phyloP scores from a whole-genome alignment of 352 stramenopile genomes.

The Globisporangium cederbergense region DNA sequence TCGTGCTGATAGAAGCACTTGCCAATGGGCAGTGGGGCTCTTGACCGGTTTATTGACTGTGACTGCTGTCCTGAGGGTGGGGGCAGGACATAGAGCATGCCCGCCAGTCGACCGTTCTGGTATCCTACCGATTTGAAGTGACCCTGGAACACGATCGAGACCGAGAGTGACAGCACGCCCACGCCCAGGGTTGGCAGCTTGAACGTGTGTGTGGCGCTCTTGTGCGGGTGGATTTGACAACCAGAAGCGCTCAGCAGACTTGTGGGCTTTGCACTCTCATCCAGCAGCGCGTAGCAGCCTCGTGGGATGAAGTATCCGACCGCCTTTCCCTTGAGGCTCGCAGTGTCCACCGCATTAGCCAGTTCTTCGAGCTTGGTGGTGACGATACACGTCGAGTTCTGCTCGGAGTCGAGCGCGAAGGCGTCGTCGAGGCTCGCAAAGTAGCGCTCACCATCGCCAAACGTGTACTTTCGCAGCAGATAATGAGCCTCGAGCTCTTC shows the following conservation, averaged over 20 bases:
- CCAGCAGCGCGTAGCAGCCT: conserved; percentile 28
- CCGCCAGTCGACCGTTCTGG: conserved; percentile 70
- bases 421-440: conserved; percentile 41
- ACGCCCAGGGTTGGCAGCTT: conserved; percentile 33
- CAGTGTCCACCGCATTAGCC: conserved; percentile 26
- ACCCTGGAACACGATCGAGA: conserved; percentile 71
- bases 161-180: conserved; percentile 46
- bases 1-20: conserved; percentile 49
- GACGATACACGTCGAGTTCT: conserved; percentile 9
- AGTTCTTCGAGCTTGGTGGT: conserved; percentile 33
- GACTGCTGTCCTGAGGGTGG: conserved; percentile 6
- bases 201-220: conserved; percentile 62
- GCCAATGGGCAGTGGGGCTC: conserved; percentile 40
- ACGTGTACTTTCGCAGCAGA: conserved; percentile 68
- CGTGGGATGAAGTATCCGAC: conserved; percentile 19
- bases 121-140: conserved; percentile 72
- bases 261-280: conserved; percentile 25
- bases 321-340: conserved; percentile 8
- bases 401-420: conserved; percentile 24
- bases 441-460: conserved; percentile 61
- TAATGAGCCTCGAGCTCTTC: conserved; percentile 56
- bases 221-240: conserved; percentile 57
- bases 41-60: not conserved
- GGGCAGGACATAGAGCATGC: conserved; percentile 70
- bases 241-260: conserved; percentile 39